phyloP scores from a whole-genome alignment of 2,329 filamentous ascomycete genomes.

The Sphaerulina musiva region DNA sequence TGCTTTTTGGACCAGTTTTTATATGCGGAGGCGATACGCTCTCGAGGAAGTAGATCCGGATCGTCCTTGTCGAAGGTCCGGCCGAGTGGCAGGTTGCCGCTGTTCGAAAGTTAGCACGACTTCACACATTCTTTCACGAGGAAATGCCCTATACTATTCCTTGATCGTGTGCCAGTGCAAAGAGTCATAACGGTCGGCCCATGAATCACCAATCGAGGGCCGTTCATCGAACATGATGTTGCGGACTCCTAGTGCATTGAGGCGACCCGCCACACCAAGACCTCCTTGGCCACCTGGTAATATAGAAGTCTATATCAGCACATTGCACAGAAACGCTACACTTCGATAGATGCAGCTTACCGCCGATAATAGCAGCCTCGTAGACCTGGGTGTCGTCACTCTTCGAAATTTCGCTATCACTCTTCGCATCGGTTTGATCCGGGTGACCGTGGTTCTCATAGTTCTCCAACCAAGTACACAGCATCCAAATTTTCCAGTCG shows the following conservation, averaged over 20 bases:
- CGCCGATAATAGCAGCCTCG: conserved; percentile 3
- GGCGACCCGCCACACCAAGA: conserved; percentile 39
- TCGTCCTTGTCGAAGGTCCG: conserved; percentile 29
- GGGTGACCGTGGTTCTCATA: conserved; percentile 34
- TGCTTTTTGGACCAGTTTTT: conserved; percentile 35
- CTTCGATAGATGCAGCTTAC: neutral
- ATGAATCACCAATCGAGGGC: conserved; percentile 41
- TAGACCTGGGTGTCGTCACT: conserved; percentile 24
- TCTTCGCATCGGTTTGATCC: conserved; percentile 29
- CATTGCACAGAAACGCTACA: neutral
- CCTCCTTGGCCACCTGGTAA: conserved; percentile 38
- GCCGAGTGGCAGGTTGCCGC: conserved; percentile 35
- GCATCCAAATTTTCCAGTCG: conserved; percentile 37
- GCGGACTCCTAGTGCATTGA: conserved; percentile 39
- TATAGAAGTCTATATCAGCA: neutral
- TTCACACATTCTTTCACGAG: no score
- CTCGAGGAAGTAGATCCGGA: conserved; percentile 24
- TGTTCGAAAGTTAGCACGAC: no score
- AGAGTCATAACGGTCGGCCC: conserved; percentile 43
- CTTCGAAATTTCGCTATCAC: conserved; percentile 13
- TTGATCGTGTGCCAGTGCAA: conserved; percentile 39
- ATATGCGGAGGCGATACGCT: conserved; percentile 36
- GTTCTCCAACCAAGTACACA: conserved; percentile 35
- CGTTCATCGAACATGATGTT: conserved; percentile 44
- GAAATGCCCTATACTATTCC: conserved; percentile 23